phyloP scores from a whole-genome alignment of 352 stramenopile genomes.

The Phytophthora syringae region DNA sequence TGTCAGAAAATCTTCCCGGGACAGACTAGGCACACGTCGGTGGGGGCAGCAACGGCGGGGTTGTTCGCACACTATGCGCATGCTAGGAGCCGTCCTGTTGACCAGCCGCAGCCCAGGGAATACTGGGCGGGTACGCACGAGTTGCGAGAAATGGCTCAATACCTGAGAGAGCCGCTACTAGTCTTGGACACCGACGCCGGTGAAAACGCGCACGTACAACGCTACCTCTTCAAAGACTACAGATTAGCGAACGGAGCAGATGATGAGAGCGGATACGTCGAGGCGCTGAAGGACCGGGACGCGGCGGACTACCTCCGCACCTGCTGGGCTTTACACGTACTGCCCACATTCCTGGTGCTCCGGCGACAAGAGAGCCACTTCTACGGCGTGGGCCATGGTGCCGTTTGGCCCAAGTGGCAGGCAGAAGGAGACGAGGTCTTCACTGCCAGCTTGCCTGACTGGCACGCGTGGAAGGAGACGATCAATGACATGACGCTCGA shows the following conservation, averaged over 20 bases:
- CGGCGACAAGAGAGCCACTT: slow-evolving; percentile 2
- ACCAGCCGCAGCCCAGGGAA: neutral
- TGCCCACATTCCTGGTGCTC: neutral
- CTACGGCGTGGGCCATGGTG: neutral
- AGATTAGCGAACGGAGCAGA: neutral
- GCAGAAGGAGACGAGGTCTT: neutral
- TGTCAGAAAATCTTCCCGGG: neutral
- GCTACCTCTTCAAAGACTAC: neutral
- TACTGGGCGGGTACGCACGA: slow-evolving; percentile 2
- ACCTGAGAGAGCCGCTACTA: neutral
- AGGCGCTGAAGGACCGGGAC: neutral
- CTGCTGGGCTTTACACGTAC: neutral
- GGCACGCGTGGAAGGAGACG: neutral
- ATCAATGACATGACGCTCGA: neutral
- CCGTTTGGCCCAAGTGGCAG: neutral
- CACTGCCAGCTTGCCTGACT: neutral
- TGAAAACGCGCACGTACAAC: slow-evolving; percentile 11
- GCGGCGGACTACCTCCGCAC: neutral
- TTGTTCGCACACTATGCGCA: neutral
- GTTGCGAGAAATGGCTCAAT: slow-evolving; percentile 13
- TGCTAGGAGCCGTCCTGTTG: neutral
- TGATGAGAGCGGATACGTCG: slow-evolving; percentile 5
- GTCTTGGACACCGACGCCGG: neutral
- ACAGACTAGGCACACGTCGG: neutral
- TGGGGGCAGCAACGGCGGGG: neutral